Base-by-base conservation (phyloP, 2,329 filamentous ascomycete genomes). In the Penicillium sp. region DNA sequence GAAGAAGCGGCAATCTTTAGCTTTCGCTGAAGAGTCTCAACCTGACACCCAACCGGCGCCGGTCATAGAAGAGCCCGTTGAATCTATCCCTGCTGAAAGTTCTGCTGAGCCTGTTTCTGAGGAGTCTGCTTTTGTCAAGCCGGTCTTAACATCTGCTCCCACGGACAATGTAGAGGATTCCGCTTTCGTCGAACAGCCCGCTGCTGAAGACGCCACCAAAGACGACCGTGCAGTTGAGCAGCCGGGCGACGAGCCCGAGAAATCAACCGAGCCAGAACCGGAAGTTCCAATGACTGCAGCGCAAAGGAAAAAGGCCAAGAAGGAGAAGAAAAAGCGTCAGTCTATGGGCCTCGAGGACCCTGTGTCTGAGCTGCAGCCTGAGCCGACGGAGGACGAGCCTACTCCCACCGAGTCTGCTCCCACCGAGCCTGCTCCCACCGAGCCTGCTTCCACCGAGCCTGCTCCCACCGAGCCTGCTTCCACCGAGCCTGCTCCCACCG, bases 311-410 rank as follows among this genome's bases (percentile, higher is more conserved):
- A 56, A 61, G 21, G 52, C 52, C 6, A 63, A 61, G 42, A 57
- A 64, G 39, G 59, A 62, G 29, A 64, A 58, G 50, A 62, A 62
- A 23, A 62, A 59, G 51, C 61, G 56, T 42, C 62, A 62, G 21
- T 63, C 59, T 36, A 56, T 61, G n/a, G 49, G 55, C 44, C 53
- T 53, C 2, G 56, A 57, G n/a, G 48, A 53, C 1, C 53, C 51
- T 5, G 21, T 39, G 24, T 12, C 46, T 28, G 46, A 42, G 7
- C 18, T 39, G 8, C 18, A 44, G 26, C 49, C 28, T 42, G 13
- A 21, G 12, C 34, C 10, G 49, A 52, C 28, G 41, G 55, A n/a
- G n/a, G 16, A 29, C 38, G 47, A 23, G n/a, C 18, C 6, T 13
- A 13, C 31, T 23, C n/a, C 6, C 7, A 18, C 29, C 18, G 47